Conservation (phyloP, 2,329 filamentous ascomycete species). For the Pseudocercospora fuligena region DNA sequence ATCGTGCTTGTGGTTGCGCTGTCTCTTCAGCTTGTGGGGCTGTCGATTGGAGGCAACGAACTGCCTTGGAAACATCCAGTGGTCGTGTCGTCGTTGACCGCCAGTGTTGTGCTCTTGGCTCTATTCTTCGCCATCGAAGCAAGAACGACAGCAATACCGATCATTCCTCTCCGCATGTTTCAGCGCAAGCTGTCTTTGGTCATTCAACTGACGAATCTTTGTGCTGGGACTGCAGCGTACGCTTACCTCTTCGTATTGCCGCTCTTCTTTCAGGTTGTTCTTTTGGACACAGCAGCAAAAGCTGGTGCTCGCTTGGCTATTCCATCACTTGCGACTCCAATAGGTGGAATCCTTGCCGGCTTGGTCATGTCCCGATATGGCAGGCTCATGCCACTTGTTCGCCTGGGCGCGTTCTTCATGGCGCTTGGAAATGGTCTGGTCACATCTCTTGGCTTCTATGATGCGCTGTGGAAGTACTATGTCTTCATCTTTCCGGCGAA, state of each 20-base stretch:
- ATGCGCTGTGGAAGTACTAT: conserved; percentile 52
- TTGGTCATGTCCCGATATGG: conserved; percentile 56
- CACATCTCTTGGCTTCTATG: conserved; percentile 47
- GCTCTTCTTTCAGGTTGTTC: conserved; percentile 68
- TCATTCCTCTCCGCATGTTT: conserved; percentile 58
- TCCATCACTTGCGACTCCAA: conserved; percentile 52
- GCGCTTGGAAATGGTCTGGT: conserved; percentile 50
- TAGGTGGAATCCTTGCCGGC: conserved; percentile 51
- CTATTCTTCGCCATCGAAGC: conserved; percentile 48
- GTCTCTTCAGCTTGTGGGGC: conserved; percentile 57
- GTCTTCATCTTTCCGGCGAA: conserved; percentile 53
- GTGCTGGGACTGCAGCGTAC: conserved; percentile 65
- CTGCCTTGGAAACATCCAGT: conserved; percentile 50
- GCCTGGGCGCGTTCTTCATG: conserved; percentile 49
- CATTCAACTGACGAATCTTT: conserved; percentile 64
- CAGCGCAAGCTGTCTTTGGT: conserved; percentile 59
- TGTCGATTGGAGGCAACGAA: conserved; percentile 53
- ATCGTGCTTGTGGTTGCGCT: conserved; percentile 63
- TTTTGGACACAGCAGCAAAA: conserved; percentile 58
- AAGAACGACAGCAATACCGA: conserved; percentile 48
- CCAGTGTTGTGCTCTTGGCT: conserved; percentile 45
- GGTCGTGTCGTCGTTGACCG: conserved; percentile 47
- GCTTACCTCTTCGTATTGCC: conserved; percentile 59
- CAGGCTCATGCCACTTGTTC: conserved; percentile 48
- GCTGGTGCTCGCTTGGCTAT: conserved; percentile 52